Evolutionary conservation across 352 stramenopile species (phyloP), one percentile per base, ranked within the genome.

Genomic region (Globisporangium abappressorium): DNA sequence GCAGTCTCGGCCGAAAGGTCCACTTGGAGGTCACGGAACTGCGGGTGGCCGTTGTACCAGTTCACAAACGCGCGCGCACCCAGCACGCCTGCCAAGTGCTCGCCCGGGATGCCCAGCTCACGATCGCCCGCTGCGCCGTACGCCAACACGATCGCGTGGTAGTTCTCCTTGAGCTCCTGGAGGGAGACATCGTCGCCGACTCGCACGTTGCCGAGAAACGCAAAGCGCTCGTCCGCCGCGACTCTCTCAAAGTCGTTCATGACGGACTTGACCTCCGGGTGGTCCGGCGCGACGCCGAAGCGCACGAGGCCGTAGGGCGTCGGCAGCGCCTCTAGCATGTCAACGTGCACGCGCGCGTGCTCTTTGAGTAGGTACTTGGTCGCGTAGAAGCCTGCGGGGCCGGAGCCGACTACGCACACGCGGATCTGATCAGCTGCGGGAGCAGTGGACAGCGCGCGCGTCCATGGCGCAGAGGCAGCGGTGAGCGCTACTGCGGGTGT

Each of bases 11-110:
- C 58, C 14, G 74, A 71, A 8, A 94, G 64, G 64, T 93, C 76
- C 33, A 89, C 61, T 18, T 85, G 75, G 38, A 99, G 67, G 62
- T 97, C 80, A 53, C 88, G 80, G 79, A 97, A 98, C 7, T 97
- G 84, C 8, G 96, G 96, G 83, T 99, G 97, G 47, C 95, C 97
- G 72, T 99, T 99, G 86, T 99, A 99, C 97, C 97, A 99, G 76
- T 98, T 97, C 14, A 99, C 97, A 75, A 99, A 99, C 65, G 93
- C 83, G 24, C 97, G 80, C 5, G 97, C 93, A 34, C 81, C 91
- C 58, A 98, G 67, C 18, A 99, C 91, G 30, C 81, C 81, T 0
- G 58, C 20, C 3, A 93, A 74, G 9, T 84, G 65, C 71, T 98
- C 93, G 18, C 92, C 94, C 15, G 88, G 87, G 51, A 99, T 80